Evolutionary conservation across 2,329 filamentous ascomycete genomes (phyloP), one percentile per base, ranked within the genome.

Genomic region (Xylaria sp.): DNA sequence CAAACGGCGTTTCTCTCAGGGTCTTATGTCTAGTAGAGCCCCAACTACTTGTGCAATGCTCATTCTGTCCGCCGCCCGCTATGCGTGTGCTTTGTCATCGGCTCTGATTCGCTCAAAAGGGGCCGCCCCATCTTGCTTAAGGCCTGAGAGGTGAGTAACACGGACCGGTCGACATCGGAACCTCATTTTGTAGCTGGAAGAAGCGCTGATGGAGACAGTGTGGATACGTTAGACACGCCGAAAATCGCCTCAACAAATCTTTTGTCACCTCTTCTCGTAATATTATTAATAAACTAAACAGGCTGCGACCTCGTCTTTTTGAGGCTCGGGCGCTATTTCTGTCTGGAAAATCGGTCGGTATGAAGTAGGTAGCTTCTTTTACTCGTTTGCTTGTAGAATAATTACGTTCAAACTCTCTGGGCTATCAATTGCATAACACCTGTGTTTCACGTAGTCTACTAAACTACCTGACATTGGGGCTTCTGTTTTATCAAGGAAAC

Each of bases 121-220:
- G 23, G 23, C 23, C 23, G 50, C 65, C 60, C 64, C 64, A 67
- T 69, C 13, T 39, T 34, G 10, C 20, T 23, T 60, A 46, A 62
- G 55, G 39, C 55, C 37, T 61, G 48, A 23, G 39, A 60, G 18
- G 48, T 46, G 63, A 56, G 64, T 66, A 62, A 65, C 48, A 51
- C 39, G 10, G 15, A 55, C 54, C n/a, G 59, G 59, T 67, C 65
- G 65, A 67, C 54, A 67, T 63, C 65, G 65, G 65, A 67, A 31
- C n/a, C 25, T 55, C 61, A 41, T 44, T 61, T 61, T 65, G 12
- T 50, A 50, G 63, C 46, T 66, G 39, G 10, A 25, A 28, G 51
- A 50, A 61, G 13, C 6, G 52, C 59, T 44, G 23, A 63, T 63
- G 55, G 65, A 55, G 20, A 37, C 20, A 46, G 61, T 69, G 66